These are phyloP conservation scores for Podosphaera xanthii DNA, from an alignment of 2,329 filamentous ascomycete genomes.

Conservation along the genomic window DNA sequence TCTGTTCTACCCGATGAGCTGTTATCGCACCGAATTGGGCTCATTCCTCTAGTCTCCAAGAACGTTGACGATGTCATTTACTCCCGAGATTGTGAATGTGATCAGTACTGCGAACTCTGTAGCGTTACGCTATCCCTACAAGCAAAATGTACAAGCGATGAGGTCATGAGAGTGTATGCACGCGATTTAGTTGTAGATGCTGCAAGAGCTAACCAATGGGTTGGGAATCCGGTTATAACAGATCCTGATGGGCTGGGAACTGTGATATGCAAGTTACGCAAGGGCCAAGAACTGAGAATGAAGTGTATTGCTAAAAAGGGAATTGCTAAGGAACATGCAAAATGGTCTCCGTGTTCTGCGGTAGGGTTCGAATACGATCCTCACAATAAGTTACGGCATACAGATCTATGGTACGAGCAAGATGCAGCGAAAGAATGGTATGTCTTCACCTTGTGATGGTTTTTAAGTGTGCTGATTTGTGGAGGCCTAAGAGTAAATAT, in stretches of 20 bases:
- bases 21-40: conserved; percentile 72
- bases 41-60: conserved; percentile 70
- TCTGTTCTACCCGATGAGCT: conserved; percentile 96
- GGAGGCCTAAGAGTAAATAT: conserved; percentile 62
- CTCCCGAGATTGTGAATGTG: conserved; percentile 87
- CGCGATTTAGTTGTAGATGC: conserved; percentile 59
- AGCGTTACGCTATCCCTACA: conserved; percentile 67
- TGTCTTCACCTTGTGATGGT: conserved; percentile 15
- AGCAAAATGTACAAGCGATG: conserved; percentile 63
- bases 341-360: conserved; percentile 84
- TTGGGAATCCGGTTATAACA: conserved; percentile 63
- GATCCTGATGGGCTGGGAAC: conserved; percentile 64
- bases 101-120: conserved; percentile 83
- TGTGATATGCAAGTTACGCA: conserved; percentile 74
- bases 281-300: conserved; percentile 73
- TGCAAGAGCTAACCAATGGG: conserved; percentile 45
- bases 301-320: conserved; percentile 93
- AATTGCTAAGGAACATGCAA: conserved; percentile 95
- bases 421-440: conserved; percentile 70
- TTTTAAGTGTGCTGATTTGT: conserved; percentile 6
- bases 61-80: conserved; percentile 67
- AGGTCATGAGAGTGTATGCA: conserved; percentile 85
- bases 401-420: conserved; percentile 87
- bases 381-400: conserved; percentile 80
- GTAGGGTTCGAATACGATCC: conserved; percentile 97